phyloP scores from a whole-genome alignment of 2,329 filamentous ascomycete species.

The Penicillium brevicompactum region DNA sequence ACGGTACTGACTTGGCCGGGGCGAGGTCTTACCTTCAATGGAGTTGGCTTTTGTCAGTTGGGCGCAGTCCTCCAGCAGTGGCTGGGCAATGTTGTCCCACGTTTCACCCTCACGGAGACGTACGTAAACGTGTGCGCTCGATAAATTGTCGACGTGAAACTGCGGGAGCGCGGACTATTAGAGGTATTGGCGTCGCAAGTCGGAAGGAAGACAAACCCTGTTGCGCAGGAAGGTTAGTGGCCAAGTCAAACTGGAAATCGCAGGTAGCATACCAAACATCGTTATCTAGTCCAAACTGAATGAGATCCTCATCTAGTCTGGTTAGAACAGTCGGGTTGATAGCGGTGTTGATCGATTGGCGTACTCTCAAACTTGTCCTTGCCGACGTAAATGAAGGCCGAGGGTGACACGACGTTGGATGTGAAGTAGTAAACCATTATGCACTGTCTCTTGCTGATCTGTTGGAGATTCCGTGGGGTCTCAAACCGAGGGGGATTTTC shows the following conservation, averaged over 20 bases:
- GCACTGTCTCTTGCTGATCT: not conserved
- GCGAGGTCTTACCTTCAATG: constrained; percentile 71
- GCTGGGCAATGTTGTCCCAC: constrained; percentile 79
- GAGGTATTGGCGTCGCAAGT: constrained; percentile 4
- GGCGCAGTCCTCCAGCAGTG: constrained; percentile 82
- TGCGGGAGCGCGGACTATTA: constrained; percentile 37
- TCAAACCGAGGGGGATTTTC: not conserved
- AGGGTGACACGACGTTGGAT: constrained; percentile 77
- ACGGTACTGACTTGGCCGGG: not conserved
- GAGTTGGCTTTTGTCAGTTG: constrained; percentile 98
- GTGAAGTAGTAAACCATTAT: constrained; percentile 95
- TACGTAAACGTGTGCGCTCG: constrained; percentile 94
- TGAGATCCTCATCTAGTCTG: constrained; percentile 82
- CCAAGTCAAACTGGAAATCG: not conserved
- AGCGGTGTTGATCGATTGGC: constrained; percentile 30
- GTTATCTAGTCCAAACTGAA: constrained; percentile 86
- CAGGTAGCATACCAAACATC: constrained; percentile 74
- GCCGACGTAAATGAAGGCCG: constrained; percentile 91
- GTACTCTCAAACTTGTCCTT: constrained; percentile 99
- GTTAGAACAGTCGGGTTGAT: constrained; percentile 1
- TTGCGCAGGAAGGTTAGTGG: constrained; percentile 10
- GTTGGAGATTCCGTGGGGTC: not conserved
- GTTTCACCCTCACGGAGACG: constrained; percentile 74
- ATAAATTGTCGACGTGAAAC: constrained; percentile 98
- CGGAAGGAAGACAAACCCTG: constrained; percentile 34